Evolutionary conservation across 139 green algal genomes (phyloP), one percentile per base, ranked within the genome.

Genomic region (Picochlorum sp.): DNA sequence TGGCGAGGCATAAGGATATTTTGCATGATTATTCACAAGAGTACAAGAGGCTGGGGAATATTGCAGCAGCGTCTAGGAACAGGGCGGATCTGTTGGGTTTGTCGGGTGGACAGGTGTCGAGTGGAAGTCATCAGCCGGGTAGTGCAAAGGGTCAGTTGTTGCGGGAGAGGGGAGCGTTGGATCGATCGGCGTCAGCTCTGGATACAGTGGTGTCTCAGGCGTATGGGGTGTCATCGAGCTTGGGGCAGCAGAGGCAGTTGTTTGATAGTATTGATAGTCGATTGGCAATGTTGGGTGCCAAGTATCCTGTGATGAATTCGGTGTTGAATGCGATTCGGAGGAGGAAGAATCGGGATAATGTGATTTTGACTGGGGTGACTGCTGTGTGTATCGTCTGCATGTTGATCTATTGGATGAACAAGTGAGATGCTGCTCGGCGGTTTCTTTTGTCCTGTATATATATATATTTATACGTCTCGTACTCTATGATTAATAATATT

Each of bases 1-100:
- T 98, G 6, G 85, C 87, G 1, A 71, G 92, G 45, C 92, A 98
- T 77, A 74, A 86, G 14, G 92, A 97, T 72, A 96, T 98, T 24
- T 71, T 97, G 24, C 82, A 89, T 14, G 91, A 97, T 59, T 92
- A 85, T 71, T 82, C 73, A 11, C 86, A 95, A 78, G 90, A 97
- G 73, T 92, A 85, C 51, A 77, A 83, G 30, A 78, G 88, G 30
- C 65, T 90, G 16, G 81, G 69, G 34, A 71, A 62, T n/a, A 77
- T 78, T 6, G 57, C 94, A 14, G 77, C 76, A 1, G 81, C 79
- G 2, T 79, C 83, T 0, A 66, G 83, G 1, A 86, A 95, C 51
- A 73, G 84, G 2, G 82, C 85, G 0, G 78, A 88, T 47, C 77
- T 96, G 57, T 62, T 97, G 50, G 71, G 66, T 18, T 45, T 34